Base-by-base conservation (phyloP, 169 alveolate genomes). In the Babesia divergens region DNA sequence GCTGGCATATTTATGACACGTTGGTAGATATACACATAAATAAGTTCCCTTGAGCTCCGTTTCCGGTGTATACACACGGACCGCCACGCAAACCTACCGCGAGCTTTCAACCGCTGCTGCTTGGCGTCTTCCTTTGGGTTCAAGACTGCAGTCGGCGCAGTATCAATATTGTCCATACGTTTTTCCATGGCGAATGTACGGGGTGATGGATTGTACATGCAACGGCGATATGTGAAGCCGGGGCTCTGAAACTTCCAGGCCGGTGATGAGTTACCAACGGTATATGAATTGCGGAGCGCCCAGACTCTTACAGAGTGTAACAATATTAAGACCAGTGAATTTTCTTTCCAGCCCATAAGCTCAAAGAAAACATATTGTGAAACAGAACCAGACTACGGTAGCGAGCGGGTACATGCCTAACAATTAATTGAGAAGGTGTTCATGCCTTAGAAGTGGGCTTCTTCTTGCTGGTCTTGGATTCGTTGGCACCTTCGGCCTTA, bases 401-500 rank as follows among this genome's bases (percentile, higher is more conserved):
- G 31, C 14, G 31, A n/a, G 13, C 60, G 32, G 47, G n/a, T n/a
- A 9, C 46, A 47, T 46, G 72, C 56, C 72, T 46, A 32, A 62
- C 56, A 62, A 60, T 44, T 31, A 44, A 62, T 62, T 62, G 47
- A 8, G 7, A n/a, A 46, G 29, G 18, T 29, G 72, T 62, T 62
- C 35, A 62, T 3, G 56, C 28, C 47, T 62, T 62, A 28, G 72
- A 51, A 20, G 72, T 59, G 7, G 72, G 8, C 62, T 65, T 76
- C 71, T 66, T 76, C 79, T 76, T 65, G 42, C 26, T 60, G 20
- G 76, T 13, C 66, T 74, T 74, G 47, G 81, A 3, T 24, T 46
- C 80, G 65, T 62, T 59, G 65, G 69, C 66, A 28, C 60, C 60
- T 6, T 76, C 85, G 47, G 79, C 59, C 62, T 75, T 67, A 18